Evolutionary conservation across 495 filamentous ascomycete species (phyloP).

Genomic region (Xylaria telfairii): DNA sequence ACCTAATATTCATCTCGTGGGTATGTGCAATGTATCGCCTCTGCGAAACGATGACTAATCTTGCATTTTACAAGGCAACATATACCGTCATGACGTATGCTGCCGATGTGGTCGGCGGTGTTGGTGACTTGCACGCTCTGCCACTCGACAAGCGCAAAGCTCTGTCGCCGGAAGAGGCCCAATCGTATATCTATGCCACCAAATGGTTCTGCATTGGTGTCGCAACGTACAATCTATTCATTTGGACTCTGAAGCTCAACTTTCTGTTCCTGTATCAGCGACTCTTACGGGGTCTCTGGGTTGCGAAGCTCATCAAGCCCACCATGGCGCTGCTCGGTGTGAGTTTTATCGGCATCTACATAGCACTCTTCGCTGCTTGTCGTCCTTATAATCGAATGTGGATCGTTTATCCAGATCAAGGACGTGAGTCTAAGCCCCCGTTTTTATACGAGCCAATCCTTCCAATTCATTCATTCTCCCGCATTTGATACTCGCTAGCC

Average conservation of each 20-base stretch:
- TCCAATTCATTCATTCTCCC: neutral
- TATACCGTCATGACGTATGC: slow-evolving; percentile 16
- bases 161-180: neutral
- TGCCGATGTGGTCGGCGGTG: neutral
- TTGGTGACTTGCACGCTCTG: slow-evolving; percentile 12
- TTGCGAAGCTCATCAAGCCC: too few relatives aligned
- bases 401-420: slow-evolving; percentile 12
- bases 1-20: slow-evolving; percentile 11
- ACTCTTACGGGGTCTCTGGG: slow-evolving; percentile 9
- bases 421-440: slow-evolving; percentile 9
- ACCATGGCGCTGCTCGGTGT: too few relatives aligned
- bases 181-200: slow-evolving; percentile 1
- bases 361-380: neutral
- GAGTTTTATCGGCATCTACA: too few relatives aligned
- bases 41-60: neutral
- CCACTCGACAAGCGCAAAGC: neutral
- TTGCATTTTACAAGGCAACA: neutral
- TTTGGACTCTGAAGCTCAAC: slow-evolving; percentile 14
- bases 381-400: slow-evolving; percentile 20
- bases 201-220: slow-evolving; percentile 11
- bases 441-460: neutral
- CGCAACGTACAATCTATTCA: slow-evolving; percentile 3
- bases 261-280: slow-evolving; percentile 13
- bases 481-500: too few relatives aligned
- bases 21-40: neutral